phyloP scores from a whole-genome alignment of 352 stramenopile genomes.

The Discostella stelligera region DNA sequence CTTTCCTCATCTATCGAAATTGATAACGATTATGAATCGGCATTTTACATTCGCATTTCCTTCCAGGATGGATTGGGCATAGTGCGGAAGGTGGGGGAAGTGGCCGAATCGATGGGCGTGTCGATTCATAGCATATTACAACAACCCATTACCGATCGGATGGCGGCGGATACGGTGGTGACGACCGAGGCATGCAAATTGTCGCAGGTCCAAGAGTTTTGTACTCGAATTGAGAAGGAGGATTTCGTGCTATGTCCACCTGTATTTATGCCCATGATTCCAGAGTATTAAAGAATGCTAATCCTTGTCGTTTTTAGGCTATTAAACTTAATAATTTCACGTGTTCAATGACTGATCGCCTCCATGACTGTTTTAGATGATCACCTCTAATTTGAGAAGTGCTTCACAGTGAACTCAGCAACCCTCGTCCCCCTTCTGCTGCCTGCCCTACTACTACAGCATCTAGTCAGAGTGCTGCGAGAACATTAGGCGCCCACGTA shows the following conservation, averaged over 20 bases:
- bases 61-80: slow-evolving; percentile 91
- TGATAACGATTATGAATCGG: slow-evolving; percentile 89
- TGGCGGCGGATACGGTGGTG: slow-evolving; percentile 92
- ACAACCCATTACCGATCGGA: slow-evolving; percentile 89
- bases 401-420: background rate
- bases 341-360: background rate
- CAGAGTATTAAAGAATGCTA: slow-evolving; percentile 23
- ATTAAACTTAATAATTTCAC: background rate
- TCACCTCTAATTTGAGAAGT: background rate
- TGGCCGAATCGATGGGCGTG: slow-evolving; percentile 89
- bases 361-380: background rate
- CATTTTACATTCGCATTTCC: slow-evolving; percentile 94
- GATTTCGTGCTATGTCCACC: slow-evolving; percentile 86
- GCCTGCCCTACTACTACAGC: background rate
- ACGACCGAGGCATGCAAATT: slow-evolving; percentile 89
- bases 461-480: slow-evolving; percentile 47
- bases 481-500: slow-evolving; percentile 73
- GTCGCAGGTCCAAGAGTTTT: slow-evolving; percentile 87
- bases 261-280: slow-evolving; percentile 60
- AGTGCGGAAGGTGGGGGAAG: slow-evolving; percentile 89
- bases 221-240: slow-evolving; percentile 85
- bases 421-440: background rate
- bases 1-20: slow-evolving; percentile 63
- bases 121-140: slow-evolving; percentile 95
- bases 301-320: background rate